phyloP scores from a whole-genome alignment of 2,329 filamentous ascomycete species.

The Alternaria solani region DNA sequence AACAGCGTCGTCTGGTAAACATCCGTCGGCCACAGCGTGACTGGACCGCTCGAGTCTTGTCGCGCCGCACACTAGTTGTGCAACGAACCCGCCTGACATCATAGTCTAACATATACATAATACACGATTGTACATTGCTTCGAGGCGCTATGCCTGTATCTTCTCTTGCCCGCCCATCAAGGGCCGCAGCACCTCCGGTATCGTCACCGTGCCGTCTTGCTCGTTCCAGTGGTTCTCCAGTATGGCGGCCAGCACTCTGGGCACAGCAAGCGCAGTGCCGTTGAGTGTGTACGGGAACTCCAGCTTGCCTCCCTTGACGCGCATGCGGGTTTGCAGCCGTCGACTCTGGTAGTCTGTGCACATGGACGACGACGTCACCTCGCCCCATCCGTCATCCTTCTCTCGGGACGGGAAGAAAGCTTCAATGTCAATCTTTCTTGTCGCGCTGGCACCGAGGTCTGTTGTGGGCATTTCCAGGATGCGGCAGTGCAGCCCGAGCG shows the following conservation, averaged over 20 bases:
- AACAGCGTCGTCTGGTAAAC: conserved; percentile 15
- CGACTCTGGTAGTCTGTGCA: conserved; percentile 96
- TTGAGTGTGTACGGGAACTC: conserved; percentile 90
- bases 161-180: conserved; percentile 74
- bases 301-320: conserved; percentile 61
- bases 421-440: conserved; percentile 90
- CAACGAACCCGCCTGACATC: conserved; percentile 5
- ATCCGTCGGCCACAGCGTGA: not conserved
- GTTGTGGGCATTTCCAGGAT: conserved; percentile 90
- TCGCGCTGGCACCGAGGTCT: conserved; percentile 89
- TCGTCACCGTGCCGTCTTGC: conserved; percentile 67
- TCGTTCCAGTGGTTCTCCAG: conserved; percentile 92
- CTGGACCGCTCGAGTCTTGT: not conserved
- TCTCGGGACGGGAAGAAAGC: conserved; percentile 87
- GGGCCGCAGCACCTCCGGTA: conserved; percentile 80
- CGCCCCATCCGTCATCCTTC: conserved; percentile 81
- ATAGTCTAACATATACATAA: not conserved
- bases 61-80: not conserved
- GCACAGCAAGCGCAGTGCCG: conserved; percentile 91
- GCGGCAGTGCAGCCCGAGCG: conserved; percentile 82
- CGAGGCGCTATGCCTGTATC: conserved; percentile 37
- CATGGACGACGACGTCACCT: conserved; percentile 88
- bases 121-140: conserved; percentile 3
- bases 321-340: conserved; percentile 78
- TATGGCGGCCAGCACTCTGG: conserved; percentile 85